These are phyloP conservation scores for Mollisiaceae sp. DNA, from an alignment of 2,329 filamentous ascomycete species.

Conservation along the genomic window DNA sequence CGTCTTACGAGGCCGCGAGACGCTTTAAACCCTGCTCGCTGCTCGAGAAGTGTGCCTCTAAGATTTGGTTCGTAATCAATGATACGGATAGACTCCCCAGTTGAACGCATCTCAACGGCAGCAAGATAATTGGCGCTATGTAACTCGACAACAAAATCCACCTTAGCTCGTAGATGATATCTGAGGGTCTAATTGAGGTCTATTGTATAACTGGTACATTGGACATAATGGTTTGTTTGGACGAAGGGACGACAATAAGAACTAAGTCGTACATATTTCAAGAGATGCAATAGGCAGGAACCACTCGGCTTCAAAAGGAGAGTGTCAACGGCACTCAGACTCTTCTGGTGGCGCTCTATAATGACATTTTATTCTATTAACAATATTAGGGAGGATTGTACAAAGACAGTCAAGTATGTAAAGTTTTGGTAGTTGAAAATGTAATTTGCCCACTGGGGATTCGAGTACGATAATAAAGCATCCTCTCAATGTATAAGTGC, in stretches of 20 bases:
- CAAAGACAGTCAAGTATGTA: no score
- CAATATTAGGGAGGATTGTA: no score
- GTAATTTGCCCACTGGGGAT: background rate
- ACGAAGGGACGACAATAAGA: no score
- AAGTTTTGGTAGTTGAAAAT: no score
- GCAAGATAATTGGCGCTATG: background rate
- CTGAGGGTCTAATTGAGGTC: background rate
- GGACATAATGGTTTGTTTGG: no score
- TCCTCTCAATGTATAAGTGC: background rate
- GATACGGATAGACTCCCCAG: background rate
- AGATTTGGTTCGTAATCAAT: background rate
- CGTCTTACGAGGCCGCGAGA: background rate
- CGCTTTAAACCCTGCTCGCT: background rate
- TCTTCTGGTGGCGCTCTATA: no score
- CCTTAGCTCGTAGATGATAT: background rate
- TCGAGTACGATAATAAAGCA: background rate
- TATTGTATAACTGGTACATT: background rate
- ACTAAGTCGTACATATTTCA: no score
- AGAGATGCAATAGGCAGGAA: no score
- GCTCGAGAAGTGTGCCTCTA: background rate
- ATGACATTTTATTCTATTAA: no score
- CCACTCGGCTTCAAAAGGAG: no score
- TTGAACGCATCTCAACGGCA: background rate
- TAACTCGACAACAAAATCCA: background rate
- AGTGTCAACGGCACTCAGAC: no score